Evolutionary conservation across 495 filamentous ascomycete species (phyloP).

Genomic region (Friedmanniomyces simplex): DNA sequence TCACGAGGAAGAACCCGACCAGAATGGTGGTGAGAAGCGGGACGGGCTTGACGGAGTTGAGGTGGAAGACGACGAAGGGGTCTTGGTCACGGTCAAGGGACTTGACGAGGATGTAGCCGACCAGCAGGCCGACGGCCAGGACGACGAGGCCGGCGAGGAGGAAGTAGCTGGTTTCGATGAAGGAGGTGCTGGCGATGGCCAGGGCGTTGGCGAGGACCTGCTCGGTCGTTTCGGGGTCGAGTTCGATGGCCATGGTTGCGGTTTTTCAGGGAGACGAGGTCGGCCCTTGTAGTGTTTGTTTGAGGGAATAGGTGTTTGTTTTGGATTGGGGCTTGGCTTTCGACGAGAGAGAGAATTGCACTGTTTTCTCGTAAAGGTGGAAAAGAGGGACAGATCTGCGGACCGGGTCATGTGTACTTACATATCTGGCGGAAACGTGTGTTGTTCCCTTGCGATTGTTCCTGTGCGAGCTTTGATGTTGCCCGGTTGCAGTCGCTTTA

Average conservation of each 20-base stretch:
- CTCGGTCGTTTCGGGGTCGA: not conserved
- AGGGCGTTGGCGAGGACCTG: not conserved
- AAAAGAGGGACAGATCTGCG: not conserved
- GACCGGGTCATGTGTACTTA: not conserved
- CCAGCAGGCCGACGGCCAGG: not conserved
- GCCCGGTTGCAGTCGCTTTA: conserved; percentile 2
- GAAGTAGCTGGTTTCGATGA: conserved; percentile 1
- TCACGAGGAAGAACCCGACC: not conserved
- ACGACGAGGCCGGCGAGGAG: conserved; percentile 3
- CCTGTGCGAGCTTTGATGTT: not conserved
- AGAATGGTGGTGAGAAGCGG: not conserved
- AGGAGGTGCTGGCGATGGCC: not conserved
- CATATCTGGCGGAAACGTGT: not conserved
- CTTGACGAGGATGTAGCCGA: conserved; percentile 1
- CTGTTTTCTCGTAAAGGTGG: not conserved
- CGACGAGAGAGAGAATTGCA: not conserved
- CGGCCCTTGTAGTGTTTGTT: not conserved
- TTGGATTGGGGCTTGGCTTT: not conserved
- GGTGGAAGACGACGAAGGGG: conserved; percentile 2
- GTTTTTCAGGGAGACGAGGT: not conserved
- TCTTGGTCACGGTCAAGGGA: not conserved
- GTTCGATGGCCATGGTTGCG: not conserved
- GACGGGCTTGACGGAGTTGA: not conserved
- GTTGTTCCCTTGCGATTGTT: conserved; percentile 4
- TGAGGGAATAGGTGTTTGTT: not conserved